Base-by-base conservation (phyloP, 345 rosid species). In the Citropsis articulata region DNA sequence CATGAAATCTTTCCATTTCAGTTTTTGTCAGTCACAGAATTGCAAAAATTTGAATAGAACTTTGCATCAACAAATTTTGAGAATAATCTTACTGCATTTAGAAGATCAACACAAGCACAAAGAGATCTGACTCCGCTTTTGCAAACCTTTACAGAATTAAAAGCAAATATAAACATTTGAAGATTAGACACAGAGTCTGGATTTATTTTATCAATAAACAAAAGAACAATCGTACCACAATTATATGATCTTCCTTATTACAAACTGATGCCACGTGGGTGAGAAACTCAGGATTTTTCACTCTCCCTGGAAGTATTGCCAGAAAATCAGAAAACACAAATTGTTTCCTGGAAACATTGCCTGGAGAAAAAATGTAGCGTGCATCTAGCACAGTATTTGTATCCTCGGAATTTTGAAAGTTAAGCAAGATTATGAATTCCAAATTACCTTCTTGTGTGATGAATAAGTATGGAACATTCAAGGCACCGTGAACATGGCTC, bases 381-480 rank as follows among this genome's bases (percentile, higher is more conserved):
- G 50, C 50, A 45, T 10, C 18, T 3, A 45, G 50, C 50, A 45
- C 18, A 45, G 50, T 45, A 45, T 62, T 27, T 62, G 33, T 3
- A 61, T 0, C 64, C 65, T 4, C 33, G 12, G 30, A 7, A 61
- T 28, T 28, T 59, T 22, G 9, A 53, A 53, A 53, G 7, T 53
- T 50, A 0, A 1, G 50, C 50, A 3, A 13, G 57, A 36, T 59
- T 61, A 27, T 18, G 38, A 59, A 62, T 19, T 24, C 35, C n/a
- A 9, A 14, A 53, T 27, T 25, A 85, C 93, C 92, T 83, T 87
- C 90, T 65, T 78, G 80, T n/a, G 91, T 83, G 56, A 69, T 83
- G 83, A 89, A 89, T 90, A 85, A 75, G 79, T 83, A 86, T 57
- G 92, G 91, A 80, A 87, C 85, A 73, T 87, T 86, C 74, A 85